A percentile compares a stretch with the other conserved stretches of the same genome.
These are phyloP conservation scores for Orbilia javanica DNA, from an alignment of 2,329 filamentous ascomycete genomes.

Conservation along the genomic window DNA sequence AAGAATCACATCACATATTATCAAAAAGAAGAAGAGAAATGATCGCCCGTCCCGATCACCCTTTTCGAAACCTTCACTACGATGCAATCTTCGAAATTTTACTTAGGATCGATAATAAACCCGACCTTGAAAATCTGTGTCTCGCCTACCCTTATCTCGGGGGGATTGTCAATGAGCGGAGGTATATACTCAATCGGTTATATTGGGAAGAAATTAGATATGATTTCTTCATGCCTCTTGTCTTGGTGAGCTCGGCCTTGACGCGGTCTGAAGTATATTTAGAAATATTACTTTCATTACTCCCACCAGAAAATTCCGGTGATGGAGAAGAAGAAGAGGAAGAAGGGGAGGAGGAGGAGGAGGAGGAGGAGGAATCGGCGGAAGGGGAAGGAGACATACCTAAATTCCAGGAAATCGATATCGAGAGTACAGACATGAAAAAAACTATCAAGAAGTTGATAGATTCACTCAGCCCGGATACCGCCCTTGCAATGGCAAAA, in stretches of 20 bases:
- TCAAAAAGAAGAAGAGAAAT: too few species aligned
- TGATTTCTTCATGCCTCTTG: background rate
- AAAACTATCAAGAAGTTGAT: background rate
- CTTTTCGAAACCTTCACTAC: background rate
- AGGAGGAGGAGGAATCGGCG: too few species aligned
- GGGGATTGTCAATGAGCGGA: background rate
- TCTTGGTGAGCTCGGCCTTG: constrained; percentile 17
- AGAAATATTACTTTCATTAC: background rate
- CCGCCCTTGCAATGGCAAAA: constrained; percentile 1
- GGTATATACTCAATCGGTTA: background rate
- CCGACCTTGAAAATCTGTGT: constrained; percentile 4
- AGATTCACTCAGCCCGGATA: background rate
- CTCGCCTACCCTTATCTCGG: constrained; percentile 27
- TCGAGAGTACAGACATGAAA: too few species aligned
- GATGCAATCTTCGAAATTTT: background rate
- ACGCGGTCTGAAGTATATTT: constrained; percentile 1
- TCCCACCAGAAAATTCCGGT: background rate
- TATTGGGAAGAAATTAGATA: constrained; percentile 37
- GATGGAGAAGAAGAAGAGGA: background rate
- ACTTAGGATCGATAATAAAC: background rate
- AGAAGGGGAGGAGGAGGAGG: background rate
- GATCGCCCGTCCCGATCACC: background rate
- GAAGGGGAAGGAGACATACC: too few species aligned
- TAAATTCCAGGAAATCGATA: background rate
- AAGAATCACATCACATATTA: too few species aligned